phyloP scores from a whole-genome alignment of 176 grass and related monocot genomes.

The Olyra latifolia region DNA sequence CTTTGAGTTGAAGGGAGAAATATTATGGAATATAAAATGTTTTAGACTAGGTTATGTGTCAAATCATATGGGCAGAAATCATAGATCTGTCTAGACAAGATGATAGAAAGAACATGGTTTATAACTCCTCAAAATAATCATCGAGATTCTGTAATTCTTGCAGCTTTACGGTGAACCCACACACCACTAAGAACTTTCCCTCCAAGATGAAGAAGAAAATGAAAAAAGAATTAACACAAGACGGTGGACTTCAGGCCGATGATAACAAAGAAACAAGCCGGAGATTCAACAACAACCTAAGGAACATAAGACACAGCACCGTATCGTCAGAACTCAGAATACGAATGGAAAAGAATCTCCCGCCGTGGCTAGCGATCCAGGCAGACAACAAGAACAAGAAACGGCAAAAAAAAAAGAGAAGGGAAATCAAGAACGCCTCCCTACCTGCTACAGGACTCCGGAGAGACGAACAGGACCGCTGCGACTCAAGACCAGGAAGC shows the following conservation, averaged over 20 bases:
- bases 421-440: constrained; percentile 17
- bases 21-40: background rate
- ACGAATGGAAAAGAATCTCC: background rate
- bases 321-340: background rate
- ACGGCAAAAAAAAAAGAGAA: too few relatives aligned
- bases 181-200: background rate
- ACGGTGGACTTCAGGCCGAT: background rate
- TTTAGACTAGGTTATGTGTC: background rate
- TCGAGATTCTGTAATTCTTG: background rate
- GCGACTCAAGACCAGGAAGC: background rate
- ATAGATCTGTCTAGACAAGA: background rate
- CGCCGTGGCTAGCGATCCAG: background rate
- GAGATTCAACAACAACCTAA: background rate
- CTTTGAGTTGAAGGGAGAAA: background rate
- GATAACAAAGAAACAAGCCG: background rate
- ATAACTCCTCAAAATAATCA: background rate
- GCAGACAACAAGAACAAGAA: background rate
- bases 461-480: background rate
- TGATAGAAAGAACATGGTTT: background rate
- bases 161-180: background rate
- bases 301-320: background rate
- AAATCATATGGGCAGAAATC: background rate
- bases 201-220: background rate
- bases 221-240: background rate
- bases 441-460: constrained; percentile 4